Base-by-base conservation (phyloP, 2,329 filamentous ascomycete species). In the Epichloe aotearoae region DNA sequence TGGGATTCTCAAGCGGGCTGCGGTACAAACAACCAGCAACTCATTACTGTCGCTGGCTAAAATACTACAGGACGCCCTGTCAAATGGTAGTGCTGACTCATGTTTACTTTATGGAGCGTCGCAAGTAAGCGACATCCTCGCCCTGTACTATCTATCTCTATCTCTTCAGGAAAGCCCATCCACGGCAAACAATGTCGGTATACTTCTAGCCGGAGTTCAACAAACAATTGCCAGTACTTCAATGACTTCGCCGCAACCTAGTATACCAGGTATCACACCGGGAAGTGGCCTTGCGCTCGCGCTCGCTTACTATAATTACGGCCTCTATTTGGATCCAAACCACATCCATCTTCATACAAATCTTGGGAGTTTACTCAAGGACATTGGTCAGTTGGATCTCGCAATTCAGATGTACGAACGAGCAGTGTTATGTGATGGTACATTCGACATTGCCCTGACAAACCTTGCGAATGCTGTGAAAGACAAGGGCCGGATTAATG, bases 301-400 rank as follows among this genome's bases (percentile, higher is more conserved):
- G 15, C 73, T 98, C 55, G 82, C 86, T 7, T 98, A 97, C 64
- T 98, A 98, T 69, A 87, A 95, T 58, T 97, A 97, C 64, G 93
- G 93, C 5, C 73, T 98, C 17, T 80, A 82, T 44, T 75, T 98
- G 8, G 93, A 98, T 62, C 75, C 83, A 4, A 84, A 86, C 52
- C 93, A 98, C 66, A 93, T 95, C 11, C 93, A 98, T 66, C 77
- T 98, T 2, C 95, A 96, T 66, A 98, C 93, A 1, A 98, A 98
- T 57, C 75, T 98, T 2, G 93, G 93, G 8, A 97, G 93, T 63
- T 71, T 98, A 33, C 75, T 98, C 42, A 98, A 98, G 62, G 93
- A 98, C 59, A 93, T 97, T 57, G 93, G 93, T 0, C 91, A 97
- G 58, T 75, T 98, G 14, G 83, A 89, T 57, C 79, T 88, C 46